Conservation (phyloP, 805 yeast species). For the Candida quercuum region DNA sequence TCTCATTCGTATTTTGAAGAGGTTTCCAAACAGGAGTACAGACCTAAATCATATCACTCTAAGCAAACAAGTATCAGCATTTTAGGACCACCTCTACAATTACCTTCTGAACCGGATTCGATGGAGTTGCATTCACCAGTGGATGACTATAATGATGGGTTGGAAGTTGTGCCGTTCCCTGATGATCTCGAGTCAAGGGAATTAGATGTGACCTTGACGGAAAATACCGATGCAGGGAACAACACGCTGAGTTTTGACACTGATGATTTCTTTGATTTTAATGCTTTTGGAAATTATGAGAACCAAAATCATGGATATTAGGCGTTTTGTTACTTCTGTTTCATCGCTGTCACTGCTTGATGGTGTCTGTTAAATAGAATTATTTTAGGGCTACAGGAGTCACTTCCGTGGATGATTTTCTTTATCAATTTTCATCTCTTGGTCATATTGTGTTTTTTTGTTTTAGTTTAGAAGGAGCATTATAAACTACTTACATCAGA, state of each 20-base stretch:
- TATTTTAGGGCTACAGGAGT: too few relatives aligned
- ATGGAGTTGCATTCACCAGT: slow-evolving; percentile 3
- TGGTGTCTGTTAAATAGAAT: too few relatives aligned
- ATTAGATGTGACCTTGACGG: not conserved
- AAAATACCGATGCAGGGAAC: not conserved
- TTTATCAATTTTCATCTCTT: too few relatives aligned
- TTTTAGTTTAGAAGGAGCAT: too few relatives aligned
- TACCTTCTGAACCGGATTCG: slow-evolving; percentile 8
- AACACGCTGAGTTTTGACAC: slow-evolving; percentile 1
- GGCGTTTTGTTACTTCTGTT: too few relatives aligned
- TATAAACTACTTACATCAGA: too few relatives aligned
- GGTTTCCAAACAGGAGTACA: slow-evolving; percentile 13
- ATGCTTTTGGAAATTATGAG: slow-evolving; percentile 18
- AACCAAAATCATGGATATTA: not conserved
- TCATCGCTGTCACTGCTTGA: too few relatives aligned
- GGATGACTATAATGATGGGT: slow-evolving; percentile 3
- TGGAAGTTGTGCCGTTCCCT: not conserved
- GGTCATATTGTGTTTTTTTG: too few relatives aligned
- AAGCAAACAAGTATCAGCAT: slow-evolving; percentile 13
- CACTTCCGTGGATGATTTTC: too few relatives aligned
- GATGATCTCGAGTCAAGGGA: not conserved
- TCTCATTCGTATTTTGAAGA: slow-evolving; percentile 3
- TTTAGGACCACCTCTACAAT: slow-evolving; percentile 19
- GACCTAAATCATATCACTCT: slow-evolving; percentile 7
- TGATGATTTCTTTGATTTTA: slow-evolving; percentile 20